These are phyloP conservation scores for Citeromyces matritensis DNA, from an alignment of 805 yeast genomes.

Conservation along the genomic window DNA sequence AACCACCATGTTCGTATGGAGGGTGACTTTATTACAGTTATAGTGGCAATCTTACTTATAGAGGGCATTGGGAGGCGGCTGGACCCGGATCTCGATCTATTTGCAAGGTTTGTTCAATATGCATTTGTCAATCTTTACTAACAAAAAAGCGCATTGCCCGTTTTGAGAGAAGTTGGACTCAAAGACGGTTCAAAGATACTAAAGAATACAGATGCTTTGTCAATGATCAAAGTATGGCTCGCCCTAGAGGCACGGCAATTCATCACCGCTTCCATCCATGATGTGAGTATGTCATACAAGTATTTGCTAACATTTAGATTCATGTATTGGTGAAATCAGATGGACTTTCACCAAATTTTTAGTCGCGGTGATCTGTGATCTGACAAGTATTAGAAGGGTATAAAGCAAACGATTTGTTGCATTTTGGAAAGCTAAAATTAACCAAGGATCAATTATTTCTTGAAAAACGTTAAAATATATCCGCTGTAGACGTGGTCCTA, in stretches of 20 bases:
- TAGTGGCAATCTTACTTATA: conserved; percentile 79
- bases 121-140: conserved; percentile 18
- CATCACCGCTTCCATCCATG: conserved; percentile 70
- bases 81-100: conserved; percentile 85
- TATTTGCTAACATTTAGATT: conserved; percentile 15
- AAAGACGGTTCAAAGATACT: conserved; percentile 49
- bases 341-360: conserved; percentile 50
- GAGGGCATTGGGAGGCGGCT: conserved; percentile 95
- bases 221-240: conserved; percentile 84
- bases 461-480: too few relatives aligned
- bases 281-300: conserved; percentile 28
- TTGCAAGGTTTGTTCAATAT: conserved; percentile 80
- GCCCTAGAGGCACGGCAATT: conserved; percentile 82
- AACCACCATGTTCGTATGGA: conserved; percentile 95
- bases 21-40: conserved; percentile 88
- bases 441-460: too few relatives aligned
- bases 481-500: too few relatives aligned
- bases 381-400: too few relatives aligned
- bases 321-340: conserved; percentile 46
- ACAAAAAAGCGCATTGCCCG: conserved; percentile 56
- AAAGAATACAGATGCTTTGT: conserved; percentile 41
- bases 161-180: conserved; percentile 66
- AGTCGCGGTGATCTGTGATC: too few relatives aligned
- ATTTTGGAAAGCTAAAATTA: too few relatives aligned
- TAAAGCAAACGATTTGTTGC: neutral